Evolutionary conservation across 1,139 yeast genomes (phyloP), one percentile per base, ranked within the genome.

Genomic region (Saccharomyces hybrid): DNA sequence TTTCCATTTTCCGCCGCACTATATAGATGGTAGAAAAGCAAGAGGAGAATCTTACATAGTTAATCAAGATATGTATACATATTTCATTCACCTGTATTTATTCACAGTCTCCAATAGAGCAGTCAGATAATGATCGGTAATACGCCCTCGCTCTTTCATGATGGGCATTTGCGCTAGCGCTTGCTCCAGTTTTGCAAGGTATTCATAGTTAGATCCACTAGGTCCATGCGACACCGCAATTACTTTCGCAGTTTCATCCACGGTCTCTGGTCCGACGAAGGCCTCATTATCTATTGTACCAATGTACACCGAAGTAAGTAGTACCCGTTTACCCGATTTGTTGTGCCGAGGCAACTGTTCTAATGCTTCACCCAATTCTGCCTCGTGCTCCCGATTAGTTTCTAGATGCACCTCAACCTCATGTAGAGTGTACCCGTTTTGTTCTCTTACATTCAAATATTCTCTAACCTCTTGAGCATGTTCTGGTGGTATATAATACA

Each of bases 251-350:
- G 96, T 84, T 0, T 70, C 70, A 3, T 69, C 69, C 0, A 81
- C 64, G 1, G 73, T 69, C 61, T 88, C 96, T 0, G 96, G 95
- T 0, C 97, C 97, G 1, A 88, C 76, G 68, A 89, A 91, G 5
- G 96, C 88, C 53, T 76, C 85, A 64, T 90, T 90, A 16, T 81
- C 86, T 1, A 84, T 79, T 2, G 91, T 86, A 0, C 97, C 97
- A 34, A 91, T 88, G 68, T 90, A 91, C 0, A 89, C 89, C 47
- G 75, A 73, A 48, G 95, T 84, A n/a, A 74, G 75, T 38, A 86
- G 75, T 29, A 71, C 67, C 28, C 69, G 73, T 47, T 76, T 74
- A 1, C 78, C 78, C 2, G 77, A 66, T 0, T 61, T 57, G 5
- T 70, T 65, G 49, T 68, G 70, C 13, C 50, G 31, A 3, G 74